These are phyloP conservation scores for Colletotrichum sp. DNA, from an alignment of 2,329 filamentous ascomycete genomes.

Conservation along the genomic window DNA sequence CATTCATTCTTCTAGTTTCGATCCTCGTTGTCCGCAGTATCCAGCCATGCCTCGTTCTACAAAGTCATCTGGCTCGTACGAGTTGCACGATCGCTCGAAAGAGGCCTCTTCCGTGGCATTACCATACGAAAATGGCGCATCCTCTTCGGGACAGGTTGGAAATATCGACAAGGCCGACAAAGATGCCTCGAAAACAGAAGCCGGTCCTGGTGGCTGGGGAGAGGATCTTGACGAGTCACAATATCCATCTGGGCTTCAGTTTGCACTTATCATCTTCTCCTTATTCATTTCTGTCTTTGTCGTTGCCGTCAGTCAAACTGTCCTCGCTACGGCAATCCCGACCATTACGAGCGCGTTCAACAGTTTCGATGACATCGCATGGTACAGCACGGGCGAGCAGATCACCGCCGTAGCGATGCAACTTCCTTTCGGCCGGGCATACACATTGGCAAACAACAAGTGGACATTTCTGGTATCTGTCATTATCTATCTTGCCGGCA, in stretches of 20 bases:
- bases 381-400: constrained; percentile 30
- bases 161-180: background rate
- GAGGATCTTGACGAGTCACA: background rate
- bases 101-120: background rate
- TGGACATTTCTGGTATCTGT: constrained; percentile 26
- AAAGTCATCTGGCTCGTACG: background rate
- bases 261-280: background rate
- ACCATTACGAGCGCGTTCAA: constrained; percentile 37
- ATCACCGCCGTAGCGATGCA: constrained; percentile 29
- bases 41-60: background rate
- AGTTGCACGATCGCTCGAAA: background rate
- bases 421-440: constrained; percentile 30
- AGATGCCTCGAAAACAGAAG: background rate
- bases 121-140: background rate
- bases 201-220: background rate
- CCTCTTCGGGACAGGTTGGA: background rate
- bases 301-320: background rate
- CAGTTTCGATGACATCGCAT: constrained; percentile 46
- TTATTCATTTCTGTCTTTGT: background rate
- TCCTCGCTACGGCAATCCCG: constrained; percentile 29
- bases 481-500: constrained; percentile 27
- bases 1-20: background rate
- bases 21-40: background rate
- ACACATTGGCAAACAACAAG: constrained; percentile 33
- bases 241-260: background rate